Percentiles rank a stretch among this genome's conserved stretches.
These are phyloP conservation scores for Aspergillus alliaceus DNA, from an alignment of 2,329 filamentous ascomycete genomes.

Conservation along the genomic window DNA sequence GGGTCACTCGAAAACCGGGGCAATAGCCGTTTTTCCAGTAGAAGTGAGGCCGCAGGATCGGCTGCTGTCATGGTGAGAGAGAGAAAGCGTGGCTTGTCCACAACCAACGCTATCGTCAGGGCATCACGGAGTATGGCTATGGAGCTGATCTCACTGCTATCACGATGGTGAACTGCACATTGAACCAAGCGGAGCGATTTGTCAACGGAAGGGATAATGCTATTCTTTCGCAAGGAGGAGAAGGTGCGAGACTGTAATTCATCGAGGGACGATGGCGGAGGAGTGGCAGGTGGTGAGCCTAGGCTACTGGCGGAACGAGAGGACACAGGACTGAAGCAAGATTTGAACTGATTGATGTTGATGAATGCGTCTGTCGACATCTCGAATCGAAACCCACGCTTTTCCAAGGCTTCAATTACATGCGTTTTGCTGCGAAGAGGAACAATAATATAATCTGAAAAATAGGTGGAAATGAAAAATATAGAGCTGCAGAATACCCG, in stretches of 20 bases:
- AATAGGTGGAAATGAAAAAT: constrained; percentile 98
- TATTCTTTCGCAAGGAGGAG: constrained; percentile 72
- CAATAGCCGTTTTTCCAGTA: constrained; percentile 53
- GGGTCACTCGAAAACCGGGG: constrained; percentile 67
- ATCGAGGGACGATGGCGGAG: constrained; percentile 72
- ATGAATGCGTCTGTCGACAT: constrained; percentile 68
- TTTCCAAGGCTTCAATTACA: constrained; percentile 74
- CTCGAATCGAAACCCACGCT: constrained; percentile 81
- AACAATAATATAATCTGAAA: constrained; percentile 94
- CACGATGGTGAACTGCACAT: constrained; percentile 67
- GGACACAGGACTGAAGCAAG: constrained; percentile 32
- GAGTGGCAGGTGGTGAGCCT: constrained; percentile 59
- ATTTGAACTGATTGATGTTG: constrained; percentile 52
- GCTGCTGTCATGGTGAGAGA: constrained; percentile 48
- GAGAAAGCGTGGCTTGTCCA: constrained; percentile 49
- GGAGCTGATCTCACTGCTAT: constrained; percentile 37
- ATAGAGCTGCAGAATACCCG: constrained; percentile 61
- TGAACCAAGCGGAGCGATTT: constrained; percentile 71
- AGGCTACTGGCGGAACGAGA: constrained; percentile 25
- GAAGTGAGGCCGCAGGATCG: constrained; percentile 47
- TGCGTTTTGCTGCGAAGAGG: constrained; percentile 71
- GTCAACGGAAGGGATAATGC: constrained; percentile 72
- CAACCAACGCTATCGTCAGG: constrained; percentile 37
- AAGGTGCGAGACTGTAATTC: constrained; percentile 86
- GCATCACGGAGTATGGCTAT: constrained; percentile 41